phyloP scores from a whole-genome alignment of 2,329 filamentous ascomycete species.

The Bipolaris zeicola region DNA sequence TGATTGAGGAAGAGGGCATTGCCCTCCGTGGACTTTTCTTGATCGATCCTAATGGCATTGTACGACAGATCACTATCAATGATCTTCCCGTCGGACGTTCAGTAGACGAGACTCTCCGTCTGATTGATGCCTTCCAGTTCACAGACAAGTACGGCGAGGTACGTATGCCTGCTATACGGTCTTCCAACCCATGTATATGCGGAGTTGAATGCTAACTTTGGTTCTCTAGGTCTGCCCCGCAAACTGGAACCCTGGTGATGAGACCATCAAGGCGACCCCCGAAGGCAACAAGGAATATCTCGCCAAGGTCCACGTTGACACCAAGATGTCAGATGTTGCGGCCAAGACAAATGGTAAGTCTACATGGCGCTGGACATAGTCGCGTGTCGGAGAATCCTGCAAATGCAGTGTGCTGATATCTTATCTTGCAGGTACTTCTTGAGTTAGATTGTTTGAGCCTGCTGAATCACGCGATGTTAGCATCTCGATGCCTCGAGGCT shows the following conservation, averaged over 20 bases:
- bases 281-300: constrained; percentile 49
- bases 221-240: constrained; percentile 46
- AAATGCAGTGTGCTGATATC: constrained; percentile 6
- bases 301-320: constrained; percentile 43
- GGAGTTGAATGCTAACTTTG: constrained; percentile 7
- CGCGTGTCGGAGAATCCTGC: not conserved
- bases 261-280: constrained; percentile 50
- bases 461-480: constrained; percentile 4
- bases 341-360: constrained; percentile 38
- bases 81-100: constrained; percentile 68
- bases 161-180: not conserved
- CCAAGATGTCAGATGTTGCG: constrained; percentile 40
- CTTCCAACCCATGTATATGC: not conserved
- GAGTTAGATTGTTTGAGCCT: not conserved
- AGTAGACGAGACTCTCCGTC: constrained; percentile 67
- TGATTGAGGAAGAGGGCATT: constrained; percentile 68
- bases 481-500: constrained; percentile 4
- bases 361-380: no score
- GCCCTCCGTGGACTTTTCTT: constrained; percentile 69
- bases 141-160: constrained; percentile 52
- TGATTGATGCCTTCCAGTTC: constrained; percentile 58
- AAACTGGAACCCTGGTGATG: constrained; percentile 51
- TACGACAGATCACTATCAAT: constrained; percentile 68
- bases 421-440: constrained; percentile 7
- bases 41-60: constrained; percentile 66